Base-by-base conservation (phyloP, 345 rosid species). In the Theobroma cacao region DNA sequence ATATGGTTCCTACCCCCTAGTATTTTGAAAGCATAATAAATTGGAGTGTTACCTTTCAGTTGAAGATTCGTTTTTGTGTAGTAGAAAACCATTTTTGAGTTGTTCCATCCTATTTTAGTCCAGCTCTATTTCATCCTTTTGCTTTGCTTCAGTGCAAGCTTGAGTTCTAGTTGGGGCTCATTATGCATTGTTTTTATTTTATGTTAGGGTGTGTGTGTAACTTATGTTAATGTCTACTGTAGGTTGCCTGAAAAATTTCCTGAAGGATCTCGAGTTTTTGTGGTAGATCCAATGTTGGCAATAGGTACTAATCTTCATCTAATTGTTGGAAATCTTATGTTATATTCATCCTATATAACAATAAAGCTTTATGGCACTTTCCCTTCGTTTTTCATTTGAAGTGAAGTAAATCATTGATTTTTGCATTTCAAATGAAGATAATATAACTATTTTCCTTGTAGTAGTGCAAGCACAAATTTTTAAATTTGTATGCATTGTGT, bases 281-380 rank as follows among this genome's bases (percentile, higher is more conserved):
- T 96, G 76, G 95, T 92, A 33, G 98, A 96, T 81, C 98, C 98
- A 52, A 88, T 93, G 92, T 80, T 92, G 75, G 98, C 97, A 81
- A 93, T 97, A 79, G 97, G 99, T 95, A 74, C n/a, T 62, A 20
- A 75, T 68, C 33, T 15, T 47, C 47, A 43, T n/a, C 62, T 26
- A 56, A 5, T 33, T 28, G 50, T 34, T 31, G 31, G 72, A 58
- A 80, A 40, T 20, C 17, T 78, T 8, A 28, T 18, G 26, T 43
- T 40, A 58, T 72, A n/a, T 60, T 22, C 24, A 69, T 7, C 47
- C 30, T 72, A 7, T 58, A 47, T 11, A 34, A 65, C 31, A 50
- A 18, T 50, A 41, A 8, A 59, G 33, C 47, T 75, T 26, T 75
- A 34, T 34, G 2, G 31, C 67, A 63, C 64, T 58, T 26, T 18